phyloP scores from a whole-genome alignment of 176 grass and related monocot genomes.

The Pontederia paniculata region DNA sequence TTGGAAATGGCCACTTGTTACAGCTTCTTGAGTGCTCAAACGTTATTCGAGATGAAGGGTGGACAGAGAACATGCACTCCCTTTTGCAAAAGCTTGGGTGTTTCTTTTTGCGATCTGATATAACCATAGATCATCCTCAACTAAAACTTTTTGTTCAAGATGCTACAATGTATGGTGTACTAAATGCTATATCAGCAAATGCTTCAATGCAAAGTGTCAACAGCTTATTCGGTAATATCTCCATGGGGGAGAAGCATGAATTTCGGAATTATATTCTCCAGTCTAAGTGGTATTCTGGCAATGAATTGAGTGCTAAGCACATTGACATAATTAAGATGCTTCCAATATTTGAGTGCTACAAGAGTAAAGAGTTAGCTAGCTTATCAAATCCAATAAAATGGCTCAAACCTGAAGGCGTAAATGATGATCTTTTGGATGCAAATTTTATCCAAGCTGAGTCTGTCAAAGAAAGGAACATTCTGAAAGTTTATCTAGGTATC shows the following conservation, averaged over 20 bases:
- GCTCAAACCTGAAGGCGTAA: conserved; percentile 87
- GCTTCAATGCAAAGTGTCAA: conserved; percentile 41
- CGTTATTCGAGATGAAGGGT: conserved; percentile 85
- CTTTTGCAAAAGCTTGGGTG: conserved; percentile 83
- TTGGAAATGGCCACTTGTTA: conserved; percentile 52
- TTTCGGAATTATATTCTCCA: conserved; percentile 88
- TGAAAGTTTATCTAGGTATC: conserved; percentile 57
- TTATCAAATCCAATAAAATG: conserved; percentile 69
- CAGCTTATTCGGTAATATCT: conserved; percentile 38
- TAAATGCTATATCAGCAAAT: conserved; percentile 71
- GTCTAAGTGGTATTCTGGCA: conserved; percentile 90
- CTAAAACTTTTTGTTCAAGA: conserved; percentile 68
- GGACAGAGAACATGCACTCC: conserved; percentile 93
- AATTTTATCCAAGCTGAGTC: conserved; percentile 79
- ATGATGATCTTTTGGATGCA: conserved; percentile 73
- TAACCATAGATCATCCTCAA: conserved; percentile 75
- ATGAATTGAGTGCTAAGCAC: conserved; percentile 49
- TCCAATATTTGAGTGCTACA: conserved; percentile 97
- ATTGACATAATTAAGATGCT: conserved; percentile 59
- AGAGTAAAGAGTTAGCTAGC: conserved; percentile 60
- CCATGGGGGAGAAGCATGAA: conserved; percentile 79
- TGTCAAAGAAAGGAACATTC: conserved; percentile 77
- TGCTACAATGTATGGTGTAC: conserved; percentile 72
- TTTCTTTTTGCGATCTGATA: conserved; percentile 61
- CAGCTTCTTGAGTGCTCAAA: conserved; percentile 77